phyloP scores from a whole-genome alignment of 345 rosid species.

The Gossypium anomalum region DNA sequence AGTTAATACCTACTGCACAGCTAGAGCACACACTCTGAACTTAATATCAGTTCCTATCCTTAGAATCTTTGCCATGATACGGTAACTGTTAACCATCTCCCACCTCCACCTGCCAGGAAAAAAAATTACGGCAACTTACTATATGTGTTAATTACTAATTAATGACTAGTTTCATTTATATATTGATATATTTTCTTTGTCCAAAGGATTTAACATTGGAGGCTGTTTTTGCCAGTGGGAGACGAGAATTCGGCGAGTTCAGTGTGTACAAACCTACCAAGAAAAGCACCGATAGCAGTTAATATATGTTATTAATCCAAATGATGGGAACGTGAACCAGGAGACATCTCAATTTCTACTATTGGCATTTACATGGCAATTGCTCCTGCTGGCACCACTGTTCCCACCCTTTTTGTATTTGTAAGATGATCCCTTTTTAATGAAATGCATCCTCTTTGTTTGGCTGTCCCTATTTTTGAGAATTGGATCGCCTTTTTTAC shows the following conservation, averaged over 20 bases:
- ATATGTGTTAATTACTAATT: background rate
- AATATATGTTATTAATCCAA: background rate
- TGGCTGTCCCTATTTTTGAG: background rate
- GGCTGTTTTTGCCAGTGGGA: constrained; percentile 66
- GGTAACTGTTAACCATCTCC: background rate
- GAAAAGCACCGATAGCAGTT: constrained; percentile 19
- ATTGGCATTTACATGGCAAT: background rate
- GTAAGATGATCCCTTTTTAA: background rate
- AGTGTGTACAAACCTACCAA: constrained; percentile 77
- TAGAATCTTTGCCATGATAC: background rate
- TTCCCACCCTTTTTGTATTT: background rate
- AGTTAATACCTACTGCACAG: background rate
- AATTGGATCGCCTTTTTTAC: background rate
- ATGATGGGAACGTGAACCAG: background rate
- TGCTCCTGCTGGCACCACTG: background rate
- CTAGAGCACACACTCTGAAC: background rate
- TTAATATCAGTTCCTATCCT: background rate
- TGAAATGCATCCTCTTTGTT: constrained; percentile 2
- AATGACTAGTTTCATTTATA: background rate
- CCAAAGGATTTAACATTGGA: constrained; percentile 48
- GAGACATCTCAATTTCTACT: background rate
- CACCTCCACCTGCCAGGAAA: too few relatives aligned
- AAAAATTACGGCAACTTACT: too few relatives aligned
- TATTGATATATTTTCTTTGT: constrained; percentile 10
- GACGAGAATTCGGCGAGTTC: constrained; percentile 85